Base-by-base conservation (phyloP, 1,284 basidiomycete genomes). In the Cryptococcus amylolentus region DNA sequence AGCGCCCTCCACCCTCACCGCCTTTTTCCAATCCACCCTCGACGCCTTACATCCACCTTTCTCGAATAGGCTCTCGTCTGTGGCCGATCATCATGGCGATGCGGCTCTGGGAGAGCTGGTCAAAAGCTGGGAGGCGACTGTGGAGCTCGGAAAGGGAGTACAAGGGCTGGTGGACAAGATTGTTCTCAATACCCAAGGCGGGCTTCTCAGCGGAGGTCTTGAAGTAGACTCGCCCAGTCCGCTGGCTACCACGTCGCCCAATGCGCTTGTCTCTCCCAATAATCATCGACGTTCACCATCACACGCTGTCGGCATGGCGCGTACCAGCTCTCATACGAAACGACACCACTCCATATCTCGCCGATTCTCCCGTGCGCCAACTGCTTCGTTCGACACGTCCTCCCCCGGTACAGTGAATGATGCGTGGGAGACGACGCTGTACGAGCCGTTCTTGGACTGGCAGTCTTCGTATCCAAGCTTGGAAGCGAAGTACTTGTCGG, bases 401-500 rank as follows among this genome's bases (percentile, higher is more conserved):
- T 58, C 60, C 10, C 48, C 31, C 27, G 52, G 42, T 4, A 51
- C 43, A 4, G 54, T 63, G 3, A 58, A 58, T 12, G 27, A 46
- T 27, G 45, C 45, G 16, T 96, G 93, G 93, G 91, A 95, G 68
- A 86, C 87, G 53, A 85, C 88, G 41, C 80, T 96, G 9, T 94
- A 92, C 73, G 91, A 93, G 70, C 90, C 93, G 0, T 96, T 95
- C 79, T 80, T 93, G 18, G 89, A 93, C 68, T 87, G 88, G 60
- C 93, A 96, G 69, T 81, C 84, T 16, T 87, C 91, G 54, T 96
- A 94, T 73, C 83, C 84, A 0, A 77, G 81, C 0, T 80, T 94
- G 40, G 93, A 97, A 74, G 81, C 82, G 44, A 82, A 84, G 10
- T 81, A 84, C 50, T 77, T 95, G 47, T 80, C 84, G 4, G 80